Evolutionary conservation across 1,284 basidiomycete species (phyloP).

Genomic region (Ceratobasidium sp.): DNA sequence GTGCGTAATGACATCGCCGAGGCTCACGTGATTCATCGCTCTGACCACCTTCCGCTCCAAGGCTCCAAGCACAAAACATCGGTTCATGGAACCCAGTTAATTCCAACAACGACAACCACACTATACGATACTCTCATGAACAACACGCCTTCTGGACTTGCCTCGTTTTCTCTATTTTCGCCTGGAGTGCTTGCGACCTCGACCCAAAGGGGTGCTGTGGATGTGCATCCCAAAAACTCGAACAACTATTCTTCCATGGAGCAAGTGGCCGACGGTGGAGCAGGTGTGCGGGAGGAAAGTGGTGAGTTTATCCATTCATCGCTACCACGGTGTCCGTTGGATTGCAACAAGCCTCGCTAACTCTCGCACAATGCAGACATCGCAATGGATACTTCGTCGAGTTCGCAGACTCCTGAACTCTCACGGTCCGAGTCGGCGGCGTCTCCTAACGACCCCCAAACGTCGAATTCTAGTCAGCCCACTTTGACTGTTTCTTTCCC

Average conservation of each 20-base stretch:
- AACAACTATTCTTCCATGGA: slow-evolving; percentile 7
- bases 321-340: neutral
- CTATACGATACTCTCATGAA: neutral
- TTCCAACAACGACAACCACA: slow-evolving; percentile 6
- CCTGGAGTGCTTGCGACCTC: slow-evolving; percentile 15
- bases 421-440: slow-evolving; percentile 12
- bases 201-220: slow-evolving; percentile 2
- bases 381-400: slow-evolving; percentile 2
- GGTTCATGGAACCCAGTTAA: neutral
- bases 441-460: neutral
- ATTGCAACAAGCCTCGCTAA: neutral
- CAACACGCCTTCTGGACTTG: neutral
- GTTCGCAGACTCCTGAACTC: neutral
- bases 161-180: slow-evolving; percentile 1
- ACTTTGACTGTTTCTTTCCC: neutral
- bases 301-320: neutral
- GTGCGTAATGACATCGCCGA: too few relatives aligned
- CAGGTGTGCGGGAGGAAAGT: neutral
- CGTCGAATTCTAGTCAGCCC: slow-evolving; percentile 22
- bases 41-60: slow-evolving; percentile 1
- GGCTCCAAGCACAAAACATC: neutral
- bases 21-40: slow-evolving; percentile 3
- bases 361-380: neutral
- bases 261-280: neutral
- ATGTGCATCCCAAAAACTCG: slow-evolving; percentile 16